Percentiles rank a stretch among this genome's conserved stretches.
Conservation (phyloP, 129 eudicot genomes). For the Flaveria sonorensis region DNA sequence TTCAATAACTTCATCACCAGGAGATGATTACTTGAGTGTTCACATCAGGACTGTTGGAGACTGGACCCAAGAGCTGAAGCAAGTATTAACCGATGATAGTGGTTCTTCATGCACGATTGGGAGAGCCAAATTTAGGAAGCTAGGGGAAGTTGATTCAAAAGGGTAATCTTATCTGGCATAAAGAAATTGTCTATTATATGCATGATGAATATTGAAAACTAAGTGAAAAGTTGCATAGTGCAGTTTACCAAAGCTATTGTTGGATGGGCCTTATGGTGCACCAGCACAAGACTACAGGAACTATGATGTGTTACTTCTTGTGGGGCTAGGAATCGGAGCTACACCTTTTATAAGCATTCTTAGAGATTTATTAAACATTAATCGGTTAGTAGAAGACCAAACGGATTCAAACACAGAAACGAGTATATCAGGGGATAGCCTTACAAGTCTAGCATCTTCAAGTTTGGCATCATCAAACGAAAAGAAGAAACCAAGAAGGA, state of each 20-base stretch:
- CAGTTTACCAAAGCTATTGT: slow-evolving; percentile 75
- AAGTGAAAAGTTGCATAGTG: slow-evolving; percentile 10
- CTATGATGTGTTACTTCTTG: slow-evolving; percentile 90
- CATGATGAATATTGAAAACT: not conserved
- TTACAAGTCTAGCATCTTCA: slow-evolving; percentile 72
- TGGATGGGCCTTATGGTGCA: slow-evolving; percentile 98
- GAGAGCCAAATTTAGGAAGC: slow-evolving; percentile 63
- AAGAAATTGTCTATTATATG: slow-evolving; percentile 3
- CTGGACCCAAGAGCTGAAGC: slow-evolving; percentile 92
- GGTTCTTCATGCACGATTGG: slow-evolving; percentile 67
- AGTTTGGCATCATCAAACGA: slow-evolving; percentile 55
- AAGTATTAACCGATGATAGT: slow-evolving; percentile 65
- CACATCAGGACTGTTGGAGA: slow-evolving; percentile 94
- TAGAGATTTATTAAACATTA: slow-evolving; percentile 72
- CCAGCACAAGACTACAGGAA: slow-evolving; percentile 99
- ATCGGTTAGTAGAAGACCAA: slow-evolving; percentile 62
- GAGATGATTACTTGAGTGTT: slow-evolving; percentile 84
- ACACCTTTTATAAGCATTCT: slow-evolving; percentile 98
- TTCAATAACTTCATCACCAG: slow-evolving; percentile 98
- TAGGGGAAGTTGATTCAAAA: slow-evolving; percentile 52
- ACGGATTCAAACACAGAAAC: slow-evolving; percentile 78
- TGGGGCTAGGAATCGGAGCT: slow-evolving; percentile 98
- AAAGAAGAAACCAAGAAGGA: slow-evolving; percentile 58
- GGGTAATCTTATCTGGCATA: slow-evolving; percentile 50
- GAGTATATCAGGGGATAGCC: slow-evolving; percentile 72